Evolutionary conservation across 2,329 filamentous ascomycete genomes (phyloP), one percentile per base, ranked within the genome.

Genomic region (Magnaporthiopsis rhizophila): DNA sequence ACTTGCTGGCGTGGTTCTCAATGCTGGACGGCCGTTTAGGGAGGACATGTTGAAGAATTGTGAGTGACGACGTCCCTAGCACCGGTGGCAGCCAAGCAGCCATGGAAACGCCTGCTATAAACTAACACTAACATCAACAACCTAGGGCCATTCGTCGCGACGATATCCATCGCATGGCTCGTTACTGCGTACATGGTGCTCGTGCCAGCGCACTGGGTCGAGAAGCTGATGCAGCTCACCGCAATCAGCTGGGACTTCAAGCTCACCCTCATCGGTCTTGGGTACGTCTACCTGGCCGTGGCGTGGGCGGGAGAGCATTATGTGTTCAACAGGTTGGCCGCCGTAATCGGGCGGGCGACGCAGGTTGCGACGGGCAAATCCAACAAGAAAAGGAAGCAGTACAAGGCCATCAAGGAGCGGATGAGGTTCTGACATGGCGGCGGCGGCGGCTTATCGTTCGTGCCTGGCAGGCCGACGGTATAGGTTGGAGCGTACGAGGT

Each of bases 1-100:
- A 53, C 82, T 97, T 28, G 90, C 92, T 0, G 95, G 91, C 4
- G 83, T 98, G 56, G 89, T 98, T 1, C 82, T 99, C 36, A 96
- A 90, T 70, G 91, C 95, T n/a, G 96, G 95, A 1, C 87, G 86
- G 45, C 95, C 95, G 0, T 99, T 97, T 78, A 84, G 95, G 64
- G 90, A 95, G 70, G 84, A 86, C 21, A 91, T 92, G 79, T 80
- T 80, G 24, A 83, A 89, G 65, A 99, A 99, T 72, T 85, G 90
- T 92, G 75, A 77, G 88, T 79, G 21, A 30, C 36, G 12, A 21
- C 21, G 1, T 8, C 34, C 30, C 28, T 13, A 18, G 21, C 11
- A 62, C 36, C 4, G 9, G 4, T 21, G 3, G 11, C 9, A 11
- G 57, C 4, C 26, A 56, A 7, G 12, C 6, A 6, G 24, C 1